Evolutionary conservation across 805 yeast species (phyloP).

Genomic region (Cyberlindnera suaveolens): DNA sequence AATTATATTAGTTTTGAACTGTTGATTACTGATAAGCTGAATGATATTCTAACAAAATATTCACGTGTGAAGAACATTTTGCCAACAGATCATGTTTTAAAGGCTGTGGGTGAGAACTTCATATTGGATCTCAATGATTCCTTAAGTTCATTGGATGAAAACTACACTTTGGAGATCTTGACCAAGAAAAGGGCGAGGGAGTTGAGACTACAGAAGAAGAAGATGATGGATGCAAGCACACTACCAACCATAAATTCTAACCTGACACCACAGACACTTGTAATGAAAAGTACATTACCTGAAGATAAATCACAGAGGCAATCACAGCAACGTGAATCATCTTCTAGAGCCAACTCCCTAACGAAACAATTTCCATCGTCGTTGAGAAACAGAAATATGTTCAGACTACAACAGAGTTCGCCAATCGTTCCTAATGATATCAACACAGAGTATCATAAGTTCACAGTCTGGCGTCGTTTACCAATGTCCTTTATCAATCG

Average conservation of each 20-base stretch:
- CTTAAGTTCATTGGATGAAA: conserved; percentile 36
- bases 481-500: conserved; percentile 76
- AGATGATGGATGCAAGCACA: conserved; percentile 15
- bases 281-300: conserved; percentile 5
- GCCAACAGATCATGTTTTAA: conserved; percentile 30
- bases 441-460: conserved; percentile 56
- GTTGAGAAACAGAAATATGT: conserved; percentile 29
- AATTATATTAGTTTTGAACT: conserved; percentile 25
- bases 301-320: conserved; percentile 2
- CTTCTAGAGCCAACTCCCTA: background rate
- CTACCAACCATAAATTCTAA: conserved; percentile 24
- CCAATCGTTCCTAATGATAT: conserved; percentile 1
- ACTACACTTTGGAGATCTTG: conserved; percentile 34
- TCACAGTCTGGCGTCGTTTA: conserved; percentile 85
- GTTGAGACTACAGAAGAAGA: conserved; percentile 27
- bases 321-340: background rate
- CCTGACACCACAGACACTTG: conserved; percentile 24
- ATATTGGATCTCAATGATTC: conserved; percentile 32
- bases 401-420: conserved; percentile 10
- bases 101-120: conserved; percentile 26
- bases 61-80: conserved; percentile 29
- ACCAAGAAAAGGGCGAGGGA: conserved; percentile 36
- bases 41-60: conserved; percentile 31
- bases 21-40: conserved; percentile 28
- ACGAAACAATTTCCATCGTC: conserved; percentile 6